These are phyloP conservation scores for Endotrypanum monterogeii DNA, from an alignment of 208 protist genomes.

Conservation along the genomic window DNA sequence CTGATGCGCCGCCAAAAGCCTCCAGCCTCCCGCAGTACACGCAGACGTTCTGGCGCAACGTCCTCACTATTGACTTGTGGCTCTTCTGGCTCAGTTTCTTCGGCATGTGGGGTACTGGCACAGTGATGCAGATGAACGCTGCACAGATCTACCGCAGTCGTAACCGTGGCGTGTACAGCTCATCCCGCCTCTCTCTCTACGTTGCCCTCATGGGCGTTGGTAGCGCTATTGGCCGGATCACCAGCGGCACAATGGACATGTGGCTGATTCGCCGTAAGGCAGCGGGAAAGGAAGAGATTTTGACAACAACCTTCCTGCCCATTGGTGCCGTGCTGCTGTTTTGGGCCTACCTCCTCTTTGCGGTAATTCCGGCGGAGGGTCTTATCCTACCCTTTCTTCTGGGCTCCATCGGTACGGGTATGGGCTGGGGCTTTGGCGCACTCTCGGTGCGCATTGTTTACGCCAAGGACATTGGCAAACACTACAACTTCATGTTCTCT, in stretches of 20 bases:
- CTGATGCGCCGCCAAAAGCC: constrained; percentile 9
- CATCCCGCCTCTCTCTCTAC: constrained; percentile 49
- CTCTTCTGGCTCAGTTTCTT: constrained; percentile 70
- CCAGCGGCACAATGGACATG: constrained; percentile 60
- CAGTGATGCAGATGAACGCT: constrained; percentile 76
- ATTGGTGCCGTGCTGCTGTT: constrained; percentile 36
- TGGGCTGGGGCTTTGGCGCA: constrained; percentile 60
- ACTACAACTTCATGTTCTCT: constrained; percentile 85
- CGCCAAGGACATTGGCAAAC: constrained; percentile 73
- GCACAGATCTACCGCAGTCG: constrained; percentile 73
- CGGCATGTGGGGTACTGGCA: constrained; percentile 72
- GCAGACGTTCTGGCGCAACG: constrained; percentile 63
- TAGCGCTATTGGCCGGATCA: constrained; percentile 69
- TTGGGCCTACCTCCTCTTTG: constrained; percentile 61
- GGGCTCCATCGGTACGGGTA: constrained; percentile 61
- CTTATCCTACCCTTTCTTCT: constrained; percentile 71
- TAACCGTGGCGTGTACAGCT: constrained; percentile 46
- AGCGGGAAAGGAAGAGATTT: constrained; percentile 29
- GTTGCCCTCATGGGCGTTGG: constrained; percentile 69
- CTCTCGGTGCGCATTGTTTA: constrained; percentile 70
- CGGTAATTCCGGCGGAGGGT: constrained; percentile 42
- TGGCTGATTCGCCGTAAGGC: constrained; percentile 36
- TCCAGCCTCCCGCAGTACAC: constrained; percentile 61
- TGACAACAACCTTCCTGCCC: constrained; percentile 62
- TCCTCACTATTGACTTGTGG: constrained; percentile 74